Evolutionary conservation across 2,329 filamentous ascomycete genomes (phyloP).

Genomic region (Colletotrichum liriopes): DNA sequence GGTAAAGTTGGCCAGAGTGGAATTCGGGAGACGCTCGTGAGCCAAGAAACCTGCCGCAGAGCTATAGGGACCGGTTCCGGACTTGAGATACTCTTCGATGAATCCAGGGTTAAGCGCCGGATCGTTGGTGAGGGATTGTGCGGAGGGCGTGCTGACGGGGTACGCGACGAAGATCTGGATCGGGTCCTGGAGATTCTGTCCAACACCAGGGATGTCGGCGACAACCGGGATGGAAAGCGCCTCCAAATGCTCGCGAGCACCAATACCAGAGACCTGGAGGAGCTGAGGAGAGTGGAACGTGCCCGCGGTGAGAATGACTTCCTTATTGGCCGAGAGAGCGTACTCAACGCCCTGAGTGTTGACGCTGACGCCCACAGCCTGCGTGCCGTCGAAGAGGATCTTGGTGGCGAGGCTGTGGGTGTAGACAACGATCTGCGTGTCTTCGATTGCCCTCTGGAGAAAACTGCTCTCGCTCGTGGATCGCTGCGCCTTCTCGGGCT

Average conservation of each 20-base stretch:
- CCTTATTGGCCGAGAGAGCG: constrained; percentile 56
- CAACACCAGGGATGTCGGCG: constrained; percentile 78
- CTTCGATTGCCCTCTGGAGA: constrained; percentile 47
- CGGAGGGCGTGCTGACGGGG: constrained; percentile 28
- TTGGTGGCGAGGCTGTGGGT: constrained; percentile 59
- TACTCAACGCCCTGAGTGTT: constrained; percentile 43
- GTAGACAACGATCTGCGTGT: constrained; percentile 57
- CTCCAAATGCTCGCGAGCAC: constrained; percentile 57
- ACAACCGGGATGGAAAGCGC: constrained; percentile 60
- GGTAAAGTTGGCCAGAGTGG: constrained; percentile 28
- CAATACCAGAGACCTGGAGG: constrained; percentile 69
- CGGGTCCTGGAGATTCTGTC: constrained; percentile 85
- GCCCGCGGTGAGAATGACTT: constrained; percentile 86
- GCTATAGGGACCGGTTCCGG: constrained; percentile 31
- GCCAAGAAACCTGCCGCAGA: constrained; percentile 38
- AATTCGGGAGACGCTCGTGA: constrained; percentile 31
- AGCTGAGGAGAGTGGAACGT: constrained; percentile 85
- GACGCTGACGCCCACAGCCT: constrained; percentile 59
- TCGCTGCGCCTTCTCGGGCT: constrained; percentile 47
- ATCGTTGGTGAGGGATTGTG: constrained; percentile 30
- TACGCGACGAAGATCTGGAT: constrained; percentile 64
- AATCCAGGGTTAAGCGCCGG: not conserved
- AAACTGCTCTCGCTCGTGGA: constrained; percentile 57
- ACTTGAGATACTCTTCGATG: constrained; percentile 31
- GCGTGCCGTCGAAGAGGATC: constrained; percentile 61